These are phyloP conservation scores for Crassisporium funariophilum DNA, from an alignment of 768 basidiomycete species.

Conservation along the genomic window DNA sequence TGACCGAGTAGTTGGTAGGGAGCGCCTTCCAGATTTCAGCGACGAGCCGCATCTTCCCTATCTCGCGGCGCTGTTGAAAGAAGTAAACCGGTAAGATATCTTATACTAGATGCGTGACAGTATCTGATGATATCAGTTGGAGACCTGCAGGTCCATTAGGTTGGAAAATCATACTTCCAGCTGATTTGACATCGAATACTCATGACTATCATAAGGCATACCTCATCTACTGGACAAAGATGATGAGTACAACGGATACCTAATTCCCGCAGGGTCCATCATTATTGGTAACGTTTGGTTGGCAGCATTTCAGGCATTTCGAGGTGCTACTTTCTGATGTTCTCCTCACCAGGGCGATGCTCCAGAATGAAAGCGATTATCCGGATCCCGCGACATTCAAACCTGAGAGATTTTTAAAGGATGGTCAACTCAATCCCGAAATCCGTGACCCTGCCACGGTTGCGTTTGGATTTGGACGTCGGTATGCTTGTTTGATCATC, in stretches of 20 bases:
- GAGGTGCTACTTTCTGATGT: neutral
- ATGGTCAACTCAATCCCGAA: constrained; percentile 33
- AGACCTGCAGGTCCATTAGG: constrained; percentile 30
- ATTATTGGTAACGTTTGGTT: constrained; percentile 39
- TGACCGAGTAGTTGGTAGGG: constrained; percentile 37
- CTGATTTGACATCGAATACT: constrained; percentile 1
- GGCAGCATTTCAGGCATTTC: neutral
- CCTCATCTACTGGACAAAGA: constrained; percentile 39
- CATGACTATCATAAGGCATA: constrained; percentile 19
- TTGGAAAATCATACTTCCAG: constrained; percentile 9
- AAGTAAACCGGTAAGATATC: constrained; percentile 28
- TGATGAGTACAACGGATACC: constrained; percentile 47
- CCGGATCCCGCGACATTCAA: constrained; percentile 35
- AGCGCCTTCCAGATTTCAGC: constrained; percentile 39
- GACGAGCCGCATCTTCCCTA: constrained; percentile 42
- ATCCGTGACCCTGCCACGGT: constrained; percentile 36
- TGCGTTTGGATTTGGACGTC: constrained; percentile 41
- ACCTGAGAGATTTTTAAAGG: constrained; percentile 46
- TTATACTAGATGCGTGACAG: neutral
- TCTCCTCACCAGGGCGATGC: constrained; percentile 27
- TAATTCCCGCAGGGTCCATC: constrained; percentile 45
- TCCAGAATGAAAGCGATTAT: constrained; percentile 30
- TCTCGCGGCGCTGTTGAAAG: constrained; percentile 37
- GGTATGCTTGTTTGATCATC: constrained; percentile 18
- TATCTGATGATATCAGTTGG: constrained; percentile 21